Evolutionary conservation across 2,329 filamentous ascomycete species (phyloP).

Genomic region (Xylariaceae sp.): DNA sequence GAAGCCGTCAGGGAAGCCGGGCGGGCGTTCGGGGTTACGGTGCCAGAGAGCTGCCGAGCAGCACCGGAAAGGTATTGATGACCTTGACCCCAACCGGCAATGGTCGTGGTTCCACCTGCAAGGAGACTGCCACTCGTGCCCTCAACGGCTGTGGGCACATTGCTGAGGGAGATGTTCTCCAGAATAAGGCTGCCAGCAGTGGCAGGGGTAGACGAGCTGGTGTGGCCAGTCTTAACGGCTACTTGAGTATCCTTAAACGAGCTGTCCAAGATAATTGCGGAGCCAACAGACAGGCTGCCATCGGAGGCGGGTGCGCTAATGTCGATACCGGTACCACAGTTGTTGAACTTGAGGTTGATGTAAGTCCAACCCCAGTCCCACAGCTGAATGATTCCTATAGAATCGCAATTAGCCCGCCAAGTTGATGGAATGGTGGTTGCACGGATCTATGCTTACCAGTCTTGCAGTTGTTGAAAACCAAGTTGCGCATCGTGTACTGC

Average conservation of each 20-base stretch:
- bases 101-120: conserved; percentile 47
- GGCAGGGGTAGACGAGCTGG: conserved; percentile 35
- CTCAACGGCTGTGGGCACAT: conserved; percentile 40
- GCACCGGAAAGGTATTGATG: conserved; percentile 52
- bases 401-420: not conserved
- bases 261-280: conserved; percentile 67
- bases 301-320: conserved; percentile 46
- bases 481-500: conserved; percentile 65
- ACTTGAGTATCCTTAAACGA: conserved; percentile 59
- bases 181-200: conserved; percentile 58
- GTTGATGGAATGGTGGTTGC: not conserved
- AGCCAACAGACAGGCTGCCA: conserved; percentile 59
- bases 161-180: conserved; percentile 41
- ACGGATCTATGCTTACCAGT: conserved; percentile 40
- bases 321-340: conserved; percentile 58
- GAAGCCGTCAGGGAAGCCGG: conserved; percentile 52
- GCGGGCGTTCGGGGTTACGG: conserved; percentile 41
- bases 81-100: conserved; percentile 65
- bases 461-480: conserved; percentile 61
- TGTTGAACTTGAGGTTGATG: conserved; percentile 56
- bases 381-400: conserved; percentile 54
- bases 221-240: conserved; percentile 61
- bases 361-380: conserved; percentile 75
- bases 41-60: conserved; percentile 45
- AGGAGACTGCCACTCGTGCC: conserved; percentile 46